A percentile compares a stretch with the other conserved stretches of the same genome.
Conservation (phyloP, 116 monocot species). For the Trichopus zeylanicus region DNA sequence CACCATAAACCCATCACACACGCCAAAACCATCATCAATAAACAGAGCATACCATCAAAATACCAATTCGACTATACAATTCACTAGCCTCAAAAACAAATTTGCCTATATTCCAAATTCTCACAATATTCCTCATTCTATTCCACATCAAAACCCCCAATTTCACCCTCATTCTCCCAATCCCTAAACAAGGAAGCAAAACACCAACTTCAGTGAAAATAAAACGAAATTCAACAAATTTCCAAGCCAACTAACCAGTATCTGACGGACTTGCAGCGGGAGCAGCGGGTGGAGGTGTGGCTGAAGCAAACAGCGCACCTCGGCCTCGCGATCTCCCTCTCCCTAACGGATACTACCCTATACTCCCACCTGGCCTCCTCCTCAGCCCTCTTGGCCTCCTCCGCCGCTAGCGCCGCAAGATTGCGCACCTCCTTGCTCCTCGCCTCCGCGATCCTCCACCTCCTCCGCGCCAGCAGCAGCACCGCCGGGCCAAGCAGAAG, state of each 20-base stretch:
- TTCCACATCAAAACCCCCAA: constrained; percentile 1
- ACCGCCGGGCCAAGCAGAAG: constrained; percentile 13
- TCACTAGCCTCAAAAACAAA: too few species aligned
- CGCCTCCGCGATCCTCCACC: constrained; percentile 23
- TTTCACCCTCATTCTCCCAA: not conserved
- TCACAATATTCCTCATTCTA: not conserved
- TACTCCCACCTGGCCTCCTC: constrained; percentile 13
- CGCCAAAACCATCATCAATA: not conserved
- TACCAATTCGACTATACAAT: not conserved
- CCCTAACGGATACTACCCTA: not conserved
- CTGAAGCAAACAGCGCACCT: constrained; percentile 59
- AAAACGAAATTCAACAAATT: not conserved
- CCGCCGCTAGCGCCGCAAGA: constrained; percentile 20
- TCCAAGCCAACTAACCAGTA: constrained; percentile 54
- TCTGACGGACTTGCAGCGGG: constrained; percentile 69
- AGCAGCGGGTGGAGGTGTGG: constrained; percentile 55
- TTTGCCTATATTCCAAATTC: constrained; percentile 4
- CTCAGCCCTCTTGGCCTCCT: constrained; percentile 32
- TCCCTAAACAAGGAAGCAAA: not conserved
- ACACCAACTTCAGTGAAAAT: not conserved
- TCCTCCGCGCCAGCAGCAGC: constrained; percentile 12
- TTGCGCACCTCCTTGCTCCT: constrained; percentile 36
- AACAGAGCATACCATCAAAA: not conserved
- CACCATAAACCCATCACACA: not conserved
- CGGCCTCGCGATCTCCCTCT: constrained; percentile 1